Evolutionary conservation across 1,139 yeast species (phyloP).

Genomic region (Taphrina betulina): DNA sequence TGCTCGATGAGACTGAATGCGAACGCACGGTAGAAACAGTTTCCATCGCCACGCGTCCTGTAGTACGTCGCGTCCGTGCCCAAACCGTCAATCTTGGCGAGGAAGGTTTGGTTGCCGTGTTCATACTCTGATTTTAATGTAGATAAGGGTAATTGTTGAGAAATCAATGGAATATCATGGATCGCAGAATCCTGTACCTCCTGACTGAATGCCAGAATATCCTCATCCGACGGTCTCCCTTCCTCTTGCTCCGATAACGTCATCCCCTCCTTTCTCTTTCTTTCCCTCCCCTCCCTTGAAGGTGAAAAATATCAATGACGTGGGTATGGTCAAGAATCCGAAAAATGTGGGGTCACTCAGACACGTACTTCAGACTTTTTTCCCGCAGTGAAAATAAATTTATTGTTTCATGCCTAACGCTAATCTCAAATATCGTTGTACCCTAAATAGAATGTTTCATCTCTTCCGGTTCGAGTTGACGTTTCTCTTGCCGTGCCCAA

Average conservation of each 20-base stretch:
- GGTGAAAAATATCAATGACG: too few species aligned
- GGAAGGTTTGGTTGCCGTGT: slow-evolving; percentile 22
- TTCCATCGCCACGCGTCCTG: slow-evolving; percentile 39
- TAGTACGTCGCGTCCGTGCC: slow-evolving; percentile 8
- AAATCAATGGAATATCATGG: slow-evolving; percentile 21
- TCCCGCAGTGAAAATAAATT: too few species aligned
- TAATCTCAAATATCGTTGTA: too few species aligned
- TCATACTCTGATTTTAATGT: slow-evolving; percentile 31
- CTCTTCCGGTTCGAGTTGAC: slow-evolving; percentile 23
- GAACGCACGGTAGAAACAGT: slow-evolving; percentile 37
- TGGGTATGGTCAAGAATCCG: too few species aligned
- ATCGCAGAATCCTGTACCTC: slow-evolving; percentile 15
- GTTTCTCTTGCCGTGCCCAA: slow-evolving; percentile 29
- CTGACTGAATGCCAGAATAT: slow-evolving; percentile 18
- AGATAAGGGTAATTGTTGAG: slow-evolving; percentile 3
- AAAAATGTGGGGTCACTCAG: too few species aligned
- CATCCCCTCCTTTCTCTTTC: too few species aligned
- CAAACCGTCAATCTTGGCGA: slow-evolving; percentile 20
- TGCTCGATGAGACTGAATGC: slow-evolving; percentile 3
- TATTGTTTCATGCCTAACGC: too few species aligned
- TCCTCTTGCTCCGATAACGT: too few species aligned
- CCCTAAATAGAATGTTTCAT: too few species aligned
- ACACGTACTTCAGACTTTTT: too few species aligned
- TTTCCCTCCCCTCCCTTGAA: too few species aligned
- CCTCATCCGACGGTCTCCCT: slow-evolving; percentile 25